Evolutionary conservation across 1,139 yeast species (phyloP), one percentile per base, ranked within the genome.

Genomic region (Yamadazyma membranifaciens): DNA sequence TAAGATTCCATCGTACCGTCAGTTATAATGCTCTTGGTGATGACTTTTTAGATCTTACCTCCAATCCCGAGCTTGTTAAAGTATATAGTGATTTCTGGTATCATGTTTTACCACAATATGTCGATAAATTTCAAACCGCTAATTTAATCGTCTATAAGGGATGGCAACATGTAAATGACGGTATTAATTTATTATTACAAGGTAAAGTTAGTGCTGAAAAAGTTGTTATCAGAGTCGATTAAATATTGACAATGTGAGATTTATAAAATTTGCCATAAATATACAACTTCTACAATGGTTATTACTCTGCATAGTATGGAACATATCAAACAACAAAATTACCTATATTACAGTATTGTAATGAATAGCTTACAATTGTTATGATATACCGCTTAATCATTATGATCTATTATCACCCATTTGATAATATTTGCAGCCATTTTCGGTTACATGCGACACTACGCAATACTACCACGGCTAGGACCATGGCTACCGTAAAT

Each of bases 191-290:
- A 39, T 52, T 68, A 33, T 52, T 51, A 38, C 45, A 55, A 6
- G 59, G 58, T 33, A 61, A 67, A 49, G 69, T 67, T 16, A 57
- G 67, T 45, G 73, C 60, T 31, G 64, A 62, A 43, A 73, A 73
- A 51, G 49, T 66, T 31, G 70, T 63, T 4, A 65, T 59, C 32
- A 50, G 55, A 42, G 37, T 36, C 10, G 28, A n/a, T 26, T 26
- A 9, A 26, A n/a, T 5, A 20, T 20, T 20, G 5, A 6, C 24
- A 7, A 6, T 20, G 24, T 20, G 24, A 20, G 7, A 20, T 20
- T 20, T 20, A 20, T 20, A 20, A 20, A 20, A 20, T 6, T 20
- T 20, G 24, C 24, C 7, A 20, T 6, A 20, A 20, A 20, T 20
- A 20, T n/a, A 20, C 7, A 20, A 20, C 7, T 20, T 20, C 7